These are phyloP conservation scores for Xylaria sp. DNA, from an alignment of 2,329 filamentous ascomycete species.

Conservation along the genomic window DNA sequence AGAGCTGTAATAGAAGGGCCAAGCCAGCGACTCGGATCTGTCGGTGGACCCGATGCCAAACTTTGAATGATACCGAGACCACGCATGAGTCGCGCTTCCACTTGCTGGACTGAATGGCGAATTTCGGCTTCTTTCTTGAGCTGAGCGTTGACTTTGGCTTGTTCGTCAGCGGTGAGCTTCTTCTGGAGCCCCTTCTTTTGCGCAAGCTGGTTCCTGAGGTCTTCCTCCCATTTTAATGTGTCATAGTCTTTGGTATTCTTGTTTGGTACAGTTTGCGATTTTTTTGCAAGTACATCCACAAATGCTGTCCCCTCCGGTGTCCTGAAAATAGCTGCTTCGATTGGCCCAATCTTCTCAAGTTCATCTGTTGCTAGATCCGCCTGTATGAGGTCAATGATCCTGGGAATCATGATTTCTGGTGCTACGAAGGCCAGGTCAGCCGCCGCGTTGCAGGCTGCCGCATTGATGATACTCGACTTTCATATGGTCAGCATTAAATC, in stretches of 20 bases:
- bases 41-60: constrained; percentile 87
- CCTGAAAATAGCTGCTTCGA: constrained; percentile 91
- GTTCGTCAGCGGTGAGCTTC: constrained; percentile 90
- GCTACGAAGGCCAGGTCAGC: constrained; percentile 95
- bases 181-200: constrained; percentile 91
- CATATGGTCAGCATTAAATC: constrained; percentile 33
- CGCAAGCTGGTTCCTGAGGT: constrained; percentile 86
- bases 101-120: constrained; percentile 73
- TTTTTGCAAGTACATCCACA: constrained; percentile 89
- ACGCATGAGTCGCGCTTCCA: constrained; percentile 78
- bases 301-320: constrained; percentile 90
- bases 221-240: constrained; percentile 96
- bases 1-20: constrained; percentile 80
- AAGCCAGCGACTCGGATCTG: constrained; percentile 88
- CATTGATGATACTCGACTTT: constrained; percentile 60
- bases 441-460: constrained; percentile 83
- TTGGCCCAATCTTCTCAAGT: constrained; percentile 78
- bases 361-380: constrained; percentile 77
- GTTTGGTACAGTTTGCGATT: constrained; percentile 75
- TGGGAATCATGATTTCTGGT: constrained; percentile 80
- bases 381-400: constrained; percentile 77
- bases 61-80: constrained; percentile 87
- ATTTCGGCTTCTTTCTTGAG: constrained; percentile 87
- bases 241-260: constrained; percentile 97
- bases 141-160: constrained; percentile 89